phyloP scores from a whole-genome alignment of 2,329 filamentous ascomycete species.

The Sclerotinia spermophila region DNA sequence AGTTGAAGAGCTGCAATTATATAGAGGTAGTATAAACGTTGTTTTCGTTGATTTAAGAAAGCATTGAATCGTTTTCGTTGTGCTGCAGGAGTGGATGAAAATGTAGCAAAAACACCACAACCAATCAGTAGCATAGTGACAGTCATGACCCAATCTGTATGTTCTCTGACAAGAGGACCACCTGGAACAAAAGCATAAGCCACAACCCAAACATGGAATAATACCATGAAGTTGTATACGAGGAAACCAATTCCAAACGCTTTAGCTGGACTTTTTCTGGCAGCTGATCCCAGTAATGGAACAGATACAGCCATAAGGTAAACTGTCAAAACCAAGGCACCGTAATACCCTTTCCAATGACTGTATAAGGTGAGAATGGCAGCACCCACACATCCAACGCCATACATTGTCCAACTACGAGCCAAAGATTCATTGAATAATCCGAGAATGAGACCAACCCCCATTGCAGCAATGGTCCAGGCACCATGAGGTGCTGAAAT shows the following conservation, averaged over 20 bases:
- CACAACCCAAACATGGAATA: slow-evolving; percentile 99
- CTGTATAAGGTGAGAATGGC: slow-evolving; percentile 70
- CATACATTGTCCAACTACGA: slow-evolving; percentile 76
- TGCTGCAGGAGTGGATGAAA: slow-evolving; percentile 41
- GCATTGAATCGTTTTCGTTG: slow-evolving; percentile 33
- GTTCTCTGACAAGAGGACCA: slow-evolving; percentile 86
- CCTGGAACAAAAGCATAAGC: slow-evolving; percentile 97
- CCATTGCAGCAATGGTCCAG: slow-evolving; percentile 84
- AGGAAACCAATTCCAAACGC: slow-evolving; percentile 89
- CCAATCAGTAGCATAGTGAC: slow-evolving; percentile 81
- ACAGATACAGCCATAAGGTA: slow-evolving; percentile 81
- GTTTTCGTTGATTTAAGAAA: slow-evolving; percentile 45
- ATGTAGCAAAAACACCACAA: slow-evolving; percentile 74
- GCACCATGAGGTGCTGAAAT: slow-evolving; percentile 87
- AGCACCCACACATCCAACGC: slow-evolving; percentile 74
- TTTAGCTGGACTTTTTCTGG: slow-evolving; percentile 69
- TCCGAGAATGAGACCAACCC: slow-evolving; percentile 71
- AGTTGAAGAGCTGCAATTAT: slow-evolving; percentile 74
- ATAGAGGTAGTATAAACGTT: slow-evolving; percentile 65
- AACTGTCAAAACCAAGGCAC: slow-evolving; percentile 68
- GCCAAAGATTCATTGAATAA: slow-evolving; percentile 67
- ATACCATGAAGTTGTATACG: slow-evolving; percentile 85
- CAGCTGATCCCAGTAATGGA: slow-evolving; percentile 70
- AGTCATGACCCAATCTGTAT: slow-evolving; percentile 93
- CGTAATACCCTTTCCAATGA: slow-evolving; percentile 89